Base-by-base conservation (phyloP, 2,329 filamentous ascomycete genomes). In the Ophiocordyceps camponoti-floridani region DNA sequence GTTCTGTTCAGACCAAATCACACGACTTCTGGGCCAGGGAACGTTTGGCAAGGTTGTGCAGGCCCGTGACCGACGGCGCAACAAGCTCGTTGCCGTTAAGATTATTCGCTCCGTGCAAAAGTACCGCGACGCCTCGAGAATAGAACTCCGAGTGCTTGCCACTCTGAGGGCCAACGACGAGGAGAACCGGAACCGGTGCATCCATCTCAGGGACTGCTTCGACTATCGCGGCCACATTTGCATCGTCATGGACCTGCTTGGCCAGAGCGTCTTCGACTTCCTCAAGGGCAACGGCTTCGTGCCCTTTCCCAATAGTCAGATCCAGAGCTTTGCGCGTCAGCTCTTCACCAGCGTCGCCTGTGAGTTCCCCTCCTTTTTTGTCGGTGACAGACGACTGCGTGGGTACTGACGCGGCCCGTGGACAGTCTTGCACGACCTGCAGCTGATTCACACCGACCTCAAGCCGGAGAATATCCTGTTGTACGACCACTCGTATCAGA, bases 41-140 rank as follows among this genome's bases (percentile, higher is more conserved):
- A 98, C 91, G 0, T 98, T 98, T 59, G 91, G 91, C 57, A 98
- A 98, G 62, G 91, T 98, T 14, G 91, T 98, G 16, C 83, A 95
- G 62, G 91, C 91, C 44, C 80, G 77, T 53, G 91, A 98, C 59
- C 77, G 77, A 48, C 75, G 75, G 54, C 79, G 79, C 50, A 81
- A 81, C 52, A 85, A 88, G 59, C 59, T 71, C 5, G 93, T 94
- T 37, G 91, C 91, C 31, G 86, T 98, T 62, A 98, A 98, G 63
- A 94, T 98, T 61, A 96, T 98, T 52, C 82, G 91, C 53, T 95
- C 91, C 1, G 91, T 98, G 12, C 91, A 94, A 58, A 98, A 98
- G 61, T 98, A 98, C 58, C 82, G 91, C 42, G 91, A 98, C 64
- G 91, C 91, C 33, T 94, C 85, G 9, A 78, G 87, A 50, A 98